Percentiles rank a stretch among this genome's conserved stretches.
Conservation (phyloP, 169 alveolate genomes). For the Plasmodium gallinaceum region DNA sequence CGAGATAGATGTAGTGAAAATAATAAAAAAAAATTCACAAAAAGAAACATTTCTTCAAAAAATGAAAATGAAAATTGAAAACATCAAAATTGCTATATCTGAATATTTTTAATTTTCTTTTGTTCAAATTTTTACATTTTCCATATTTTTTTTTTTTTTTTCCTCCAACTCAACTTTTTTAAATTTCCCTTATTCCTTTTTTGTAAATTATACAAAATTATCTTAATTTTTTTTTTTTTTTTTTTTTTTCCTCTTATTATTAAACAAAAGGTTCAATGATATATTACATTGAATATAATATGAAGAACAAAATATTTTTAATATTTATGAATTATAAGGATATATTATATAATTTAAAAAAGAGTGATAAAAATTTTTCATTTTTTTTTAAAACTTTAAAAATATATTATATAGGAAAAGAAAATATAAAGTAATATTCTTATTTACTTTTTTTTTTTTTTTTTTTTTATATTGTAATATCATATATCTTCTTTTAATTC, state of each 20-base stretch:
- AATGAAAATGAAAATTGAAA: constrained; percentile 5
- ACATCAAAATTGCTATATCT: constrained; percentile 19
- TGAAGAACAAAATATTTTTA: not conserved
- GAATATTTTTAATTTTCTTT: constrained; percentile 37
- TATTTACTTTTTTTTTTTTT: no score
- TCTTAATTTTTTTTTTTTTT: not conserved
- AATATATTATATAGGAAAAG: not conserved
- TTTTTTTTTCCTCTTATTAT: no score
- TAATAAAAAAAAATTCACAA: constrained; percentile 29
- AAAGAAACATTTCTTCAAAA: constrained; percentile 27
- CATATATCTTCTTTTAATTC: constrained; percentile 15
- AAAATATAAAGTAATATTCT: not conserved
- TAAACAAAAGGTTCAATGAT: no score
- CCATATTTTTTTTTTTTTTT: not conserved
- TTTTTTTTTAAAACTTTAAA: not conserved
- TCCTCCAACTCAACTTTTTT: not conserved
- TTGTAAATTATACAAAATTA: no score
- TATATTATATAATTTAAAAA: not conserved
- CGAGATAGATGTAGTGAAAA: constrained; percentile 64
- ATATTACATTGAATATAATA: no score
- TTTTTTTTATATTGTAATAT: no score
- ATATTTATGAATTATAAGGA: not conserved
- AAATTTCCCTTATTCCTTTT: no score
- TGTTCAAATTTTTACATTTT: not conserved
- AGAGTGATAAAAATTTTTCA: not conserved